Conservation (phyloP, 371 early-diverging fungal species). For the Mortierella sp. region DNA sequence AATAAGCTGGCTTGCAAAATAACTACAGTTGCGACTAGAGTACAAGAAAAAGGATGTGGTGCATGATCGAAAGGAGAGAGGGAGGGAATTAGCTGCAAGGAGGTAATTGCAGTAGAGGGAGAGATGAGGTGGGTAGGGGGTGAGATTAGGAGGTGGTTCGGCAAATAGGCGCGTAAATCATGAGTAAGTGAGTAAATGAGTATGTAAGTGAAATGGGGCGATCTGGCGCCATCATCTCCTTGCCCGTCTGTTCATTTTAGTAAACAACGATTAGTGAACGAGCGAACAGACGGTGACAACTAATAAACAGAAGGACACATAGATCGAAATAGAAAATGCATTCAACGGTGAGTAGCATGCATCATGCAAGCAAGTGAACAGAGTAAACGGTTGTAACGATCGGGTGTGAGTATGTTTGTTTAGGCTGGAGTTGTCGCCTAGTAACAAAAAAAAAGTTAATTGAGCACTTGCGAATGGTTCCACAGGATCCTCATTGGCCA, state of each 20-base stretch:
- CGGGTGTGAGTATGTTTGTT: background rate
- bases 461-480: slow-evolving; percentile 5
- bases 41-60: background rate
- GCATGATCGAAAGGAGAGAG: background rate
- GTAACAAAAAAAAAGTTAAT: background rate
- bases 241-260: background rate
- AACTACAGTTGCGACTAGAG: background rate
- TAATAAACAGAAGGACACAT: background rate
- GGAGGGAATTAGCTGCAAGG: background rate
- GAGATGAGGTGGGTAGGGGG: background rate
- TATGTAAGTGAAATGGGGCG: background rate
- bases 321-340: slow-evolving; percentile 5
- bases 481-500: slow-evolving; percentile 10
- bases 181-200: background rate
- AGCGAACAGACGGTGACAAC: background rate
- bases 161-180: slow-evolving; percentile 1
- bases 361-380: background rate
- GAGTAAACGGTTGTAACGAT: background rate
- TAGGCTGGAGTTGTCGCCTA: background rate
- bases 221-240: background rate
- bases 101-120: background rate
- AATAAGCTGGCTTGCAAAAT: background rate
- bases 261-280: background rate
- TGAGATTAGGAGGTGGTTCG: background rate
- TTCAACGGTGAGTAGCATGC: background rate